These are phyloP conservation scores for Chrysosporium keratinophilum DNA, from an alignment of 2,329 filamentous ascomycete genomes.

Conservation along the genomic window DNA sequence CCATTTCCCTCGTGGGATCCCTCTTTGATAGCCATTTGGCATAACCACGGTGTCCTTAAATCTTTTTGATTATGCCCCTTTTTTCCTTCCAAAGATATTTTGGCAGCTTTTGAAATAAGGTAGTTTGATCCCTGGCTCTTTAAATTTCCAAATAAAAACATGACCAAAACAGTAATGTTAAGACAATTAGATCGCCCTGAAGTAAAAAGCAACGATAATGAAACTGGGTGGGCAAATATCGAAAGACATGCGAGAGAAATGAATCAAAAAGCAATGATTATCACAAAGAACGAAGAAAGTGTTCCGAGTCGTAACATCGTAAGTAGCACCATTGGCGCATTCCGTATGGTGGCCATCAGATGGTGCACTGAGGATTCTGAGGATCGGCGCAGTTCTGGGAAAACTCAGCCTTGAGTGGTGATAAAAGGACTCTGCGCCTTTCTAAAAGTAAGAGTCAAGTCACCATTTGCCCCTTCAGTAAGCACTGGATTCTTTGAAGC, in stretches of 20 bases:
- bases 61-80: not conserved
- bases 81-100: not conserved
- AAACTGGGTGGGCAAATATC: too few species aligned
- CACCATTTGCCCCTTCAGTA: too few species aligned
- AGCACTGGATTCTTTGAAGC: not conserved
- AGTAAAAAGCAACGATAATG: not conserved
- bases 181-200: constrained; percentile 6
- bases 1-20: not conserved
- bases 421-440: too few species aligned
- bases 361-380: too few species aligned
- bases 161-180: not conserved
- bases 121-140: not conserved
- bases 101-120: not conserved
- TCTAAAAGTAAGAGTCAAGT: too few species aligned
- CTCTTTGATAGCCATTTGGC: not conserved
- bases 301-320: too few species aligned
- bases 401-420: too few species aligned
- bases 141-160: not conserved
- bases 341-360: too few species aligned
- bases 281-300: too few species aligned
- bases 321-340: too few species aligned
- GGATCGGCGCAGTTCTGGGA: too few species aligned
- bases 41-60: not conserved
- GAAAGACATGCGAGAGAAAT: not conserved
- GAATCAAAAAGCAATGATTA: too few species aligned